Conservation (phyloP, 495 filamentous ascomycete species). For the Hyaloscypha variabilis region DNA sequence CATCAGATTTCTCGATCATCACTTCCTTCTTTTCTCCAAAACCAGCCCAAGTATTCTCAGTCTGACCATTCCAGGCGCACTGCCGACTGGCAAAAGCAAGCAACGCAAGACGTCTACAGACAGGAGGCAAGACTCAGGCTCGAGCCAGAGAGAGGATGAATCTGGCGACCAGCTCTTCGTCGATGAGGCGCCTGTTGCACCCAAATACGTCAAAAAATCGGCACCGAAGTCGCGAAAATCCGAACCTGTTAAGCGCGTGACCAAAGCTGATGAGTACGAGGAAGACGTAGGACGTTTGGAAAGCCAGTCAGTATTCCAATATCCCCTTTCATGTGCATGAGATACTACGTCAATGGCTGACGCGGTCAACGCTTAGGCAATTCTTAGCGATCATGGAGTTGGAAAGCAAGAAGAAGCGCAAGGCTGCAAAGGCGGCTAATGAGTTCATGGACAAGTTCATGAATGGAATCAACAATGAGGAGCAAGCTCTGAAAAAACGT, state of each 20-base stretch:
- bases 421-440: constrained; percentile 25
- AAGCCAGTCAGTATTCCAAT: constrained; percentile 34
- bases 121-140: not conserved
- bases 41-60: not conserved
- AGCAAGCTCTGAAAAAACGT: not conserved
- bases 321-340: too few relatives aligned
- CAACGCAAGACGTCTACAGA: not conserved
- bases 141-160: constrained; percentile 3
- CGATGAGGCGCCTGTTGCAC: constrained; percentile 15
- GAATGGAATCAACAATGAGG: constrained; percentile 25
- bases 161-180: constrained; percentile 20
- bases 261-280: constrained; percentile 39
- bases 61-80: constrained; percentile 18
- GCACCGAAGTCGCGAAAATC: constrained; percentile 16
- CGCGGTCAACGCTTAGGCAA: not conserved
- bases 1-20: too few relatives aligned
- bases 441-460: constrained; percentile 27
- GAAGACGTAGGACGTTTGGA: constrained; percentile 39
- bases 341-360: not conserved
- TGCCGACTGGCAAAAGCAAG: constrained; percentile 21
- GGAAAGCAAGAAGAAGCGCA: constrained; percentile 25
- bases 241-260: constrained; percentile 18
- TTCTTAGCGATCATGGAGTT: constrained; percentile 11
- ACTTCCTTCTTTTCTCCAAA: constrained; percentile 1
- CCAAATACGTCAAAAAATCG: constrained; percentile 26